phyloP scores from a whole-genome alignment of 768 basidiomycete species.

The Hygrophorus pudorinus region DNA sequence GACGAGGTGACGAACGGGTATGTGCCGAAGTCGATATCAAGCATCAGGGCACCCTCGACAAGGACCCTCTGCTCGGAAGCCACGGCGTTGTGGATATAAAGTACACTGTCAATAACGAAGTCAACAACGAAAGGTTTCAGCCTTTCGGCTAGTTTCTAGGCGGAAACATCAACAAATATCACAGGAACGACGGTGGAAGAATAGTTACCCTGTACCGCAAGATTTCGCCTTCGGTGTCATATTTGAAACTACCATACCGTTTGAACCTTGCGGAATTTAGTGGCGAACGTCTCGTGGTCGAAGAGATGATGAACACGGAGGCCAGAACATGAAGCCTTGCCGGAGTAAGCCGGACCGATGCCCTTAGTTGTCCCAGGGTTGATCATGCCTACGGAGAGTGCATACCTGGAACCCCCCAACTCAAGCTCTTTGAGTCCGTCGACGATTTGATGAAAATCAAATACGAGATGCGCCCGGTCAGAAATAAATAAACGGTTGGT shows the following conservation, averaged over 20 bases:
- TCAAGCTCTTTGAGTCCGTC: constrained; percentile 98
- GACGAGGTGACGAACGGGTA: constrained; percentile 98
- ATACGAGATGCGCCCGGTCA: constrained; percentile 93
- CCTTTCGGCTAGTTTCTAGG: constrained; percentile 70
- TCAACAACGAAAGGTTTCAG: constrained; percentile 78
- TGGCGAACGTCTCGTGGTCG: constrained; percentile 72
- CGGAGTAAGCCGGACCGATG: constrained; percentile 97
- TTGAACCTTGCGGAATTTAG: constrained; percentile 94
- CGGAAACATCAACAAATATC: neutral
- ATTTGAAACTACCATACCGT: constrained; percentile 95
- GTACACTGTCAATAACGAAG: constrained; percentile 85
- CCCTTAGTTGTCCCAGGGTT: constrained; percentile 85
- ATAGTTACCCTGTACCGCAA: constrained; percentile 73
- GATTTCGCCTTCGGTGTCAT: constrained; percentile 97
- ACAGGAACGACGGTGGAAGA: neutral
- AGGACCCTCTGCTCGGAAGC: constrained; percentile 68
- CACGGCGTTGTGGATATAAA: constrained; percentile 77
- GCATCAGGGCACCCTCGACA: constrained; percentile 96
- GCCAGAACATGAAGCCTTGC: constrained; percentile 93
- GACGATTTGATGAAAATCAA: constrained; percentile 99
- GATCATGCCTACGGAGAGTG: constrained; percentile 2
- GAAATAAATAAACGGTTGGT: constrained; percentile 82
- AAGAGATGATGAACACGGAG: constrained; percentile 95
- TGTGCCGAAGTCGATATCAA: constrained; percentile 96
- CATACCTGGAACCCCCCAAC: constrained; percentile 76